Evolutionary conservation across 306 rosid genomes (phyloP).

Genomic region (Vicia villosa): DNA sequence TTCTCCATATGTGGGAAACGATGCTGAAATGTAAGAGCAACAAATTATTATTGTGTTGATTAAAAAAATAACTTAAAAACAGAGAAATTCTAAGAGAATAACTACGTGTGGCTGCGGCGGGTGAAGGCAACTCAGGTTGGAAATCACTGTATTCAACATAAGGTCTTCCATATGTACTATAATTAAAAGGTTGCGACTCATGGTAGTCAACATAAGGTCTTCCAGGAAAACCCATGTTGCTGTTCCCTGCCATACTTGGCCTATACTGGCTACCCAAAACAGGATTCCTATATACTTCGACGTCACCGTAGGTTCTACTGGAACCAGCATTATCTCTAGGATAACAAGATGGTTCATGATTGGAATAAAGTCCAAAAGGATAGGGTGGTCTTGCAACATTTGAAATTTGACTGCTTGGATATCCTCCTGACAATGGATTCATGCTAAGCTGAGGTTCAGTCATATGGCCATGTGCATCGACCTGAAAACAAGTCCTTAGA

Average conservation of each 20-base stretch:
- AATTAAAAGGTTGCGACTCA: slow-evolving; percentile 6
- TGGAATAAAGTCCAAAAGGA: too few relatives aligned
- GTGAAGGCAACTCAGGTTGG: background rate
- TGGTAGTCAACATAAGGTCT: slow-evolving; percentile 25
- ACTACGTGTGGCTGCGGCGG: slow-evolving; percentile 31
- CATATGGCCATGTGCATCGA: too few relatives aligned
- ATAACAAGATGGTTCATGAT: too few relatives aligned
- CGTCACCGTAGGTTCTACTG: too few relatives aligned
- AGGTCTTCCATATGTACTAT: slow-evolving; percentile 18
- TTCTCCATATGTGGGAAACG: slow-evolving; percentile 41
- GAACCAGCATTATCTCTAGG: too few relatives aligned
- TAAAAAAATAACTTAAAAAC: background rate
- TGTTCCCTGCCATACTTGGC: background rate
- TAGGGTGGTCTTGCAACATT: too few relatives aligned
- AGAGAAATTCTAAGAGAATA: background rate
- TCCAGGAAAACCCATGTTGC: background rate
- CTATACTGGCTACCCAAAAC: too few relatives aligned
- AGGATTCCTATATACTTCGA: too few relatives aligned
- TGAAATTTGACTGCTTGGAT: too few relatives aligned
- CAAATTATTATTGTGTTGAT: slow-evolving; percentile 5
- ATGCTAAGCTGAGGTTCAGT: too few relatives aligned
- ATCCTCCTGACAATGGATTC: too few relatives aligned
- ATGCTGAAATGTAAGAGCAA: slow-evolving; percentile 45
- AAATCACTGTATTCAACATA: slow-evolving; percentile 28
- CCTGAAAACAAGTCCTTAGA: too few relatives aligned